phyloP scores from a whole-genome alignment of 1,139 yeast species.

The Nakaseomyces delphensis region DNA sequence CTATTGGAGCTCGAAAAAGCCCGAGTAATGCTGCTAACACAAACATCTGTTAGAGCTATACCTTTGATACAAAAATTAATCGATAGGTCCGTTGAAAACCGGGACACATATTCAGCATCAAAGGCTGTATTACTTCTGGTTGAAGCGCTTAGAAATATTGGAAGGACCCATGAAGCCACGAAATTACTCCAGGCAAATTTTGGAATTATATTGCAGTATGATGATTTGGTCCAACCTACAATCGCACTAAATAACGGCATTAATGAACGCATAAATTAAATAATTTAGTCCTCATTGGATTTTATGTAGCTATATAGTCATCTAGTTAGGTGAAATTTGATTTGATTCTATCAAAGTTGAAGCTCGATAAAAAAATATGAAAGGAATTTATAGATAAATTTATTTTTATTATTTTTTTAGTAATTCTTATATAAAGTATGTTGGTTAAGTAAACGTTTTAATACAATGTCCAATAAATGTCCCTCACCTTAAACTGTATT shows the following conservation, averaged over 20 bases:
- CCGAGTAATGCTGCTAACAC: constrained; percentile 15
- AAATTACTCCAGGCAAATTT: not conserved
- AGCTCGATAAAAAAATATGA: not conserved
- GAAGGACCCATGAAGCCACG: constrained; percentile 12
- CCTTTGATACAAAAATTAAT: constrained; percentile 16
- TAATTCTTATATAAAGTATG: not conserved
- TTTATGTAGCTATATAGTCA: no score
- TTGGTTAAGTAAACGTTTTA: not conserved
- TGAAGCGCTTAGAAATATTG: constrained; percentile 11
- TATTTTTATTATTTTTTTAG: not conserved
- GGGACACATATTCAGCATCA: constrained; percentile 17
- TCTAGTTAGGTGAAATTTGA: no score
- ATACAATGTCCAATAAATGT: not conserved
- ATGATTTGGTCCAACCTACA: not conserved
- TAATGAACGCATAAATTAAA: not conserved
- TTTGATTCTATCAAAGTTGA: no score
- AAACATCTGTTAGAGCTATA: constrained; percentile 17
- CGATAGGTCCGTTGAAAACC: constrained; percentile 12
- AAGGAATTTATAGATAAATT: not conserved
- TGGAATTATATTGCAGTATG: constrained; percentile 9
- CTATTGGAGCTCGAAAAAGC: constrained; percentile 19
- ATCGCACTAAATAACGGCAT: not conserved
- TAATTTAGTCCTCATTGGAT: no score
- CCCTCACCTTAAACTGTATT: not conserved
- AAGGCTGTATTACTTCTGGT: constrained; percentile 17